Evolutionary conservation across 148 eudicot species (phyloP).

Genomic region (Nyssa sinensis): DNA sequence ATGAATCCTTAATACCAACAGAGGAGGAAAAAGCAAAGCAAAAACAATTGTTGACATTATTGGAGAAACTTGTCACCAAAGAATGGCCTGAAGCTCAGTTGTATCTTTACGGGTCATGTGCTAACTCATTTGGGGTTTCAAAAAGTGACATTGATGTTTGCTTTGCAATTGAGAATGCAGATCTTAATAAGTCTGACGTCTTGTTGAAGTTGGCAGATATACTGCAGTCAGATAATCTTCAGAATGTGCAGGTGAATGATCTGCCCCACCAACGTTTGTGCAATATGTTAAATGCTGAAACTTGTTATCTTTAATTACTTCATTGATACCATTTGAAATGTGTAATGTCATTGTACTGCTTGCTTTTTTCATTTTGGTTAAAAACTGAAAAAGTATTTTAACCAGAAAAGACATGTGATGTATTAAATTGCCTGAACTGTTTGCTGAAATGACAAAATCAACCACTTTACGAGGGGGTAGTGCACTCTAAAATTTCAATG

Average conservation of each 20-base stretch:
- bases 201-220: slow-evolving; percentile 82
- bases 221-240: slow-evolving; percentile 66
- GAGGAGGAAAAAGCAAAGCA: slow-evolving; percentile 88
- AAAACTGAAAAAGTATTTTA: not conserved
- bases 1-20: slow-evolving; percentile 68
- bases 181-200: slow-evolving; percentile 66
- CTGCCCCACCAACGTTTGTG: not conserved
- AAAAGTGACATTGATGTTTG: slow-evolving; percentile 97
- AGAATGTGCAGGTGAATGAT: slow-evolving; percentile 76
- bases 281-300: not conserved
- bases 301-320: not conserved
- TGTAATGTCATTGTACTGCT: not conserved
- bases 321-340: not conserved
- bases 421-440: not conserved
- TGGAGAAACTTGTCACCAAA: slow-evolving; percentile 72
- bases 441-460: not conserved
- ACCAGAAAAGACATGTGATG: too few relatives aligned
- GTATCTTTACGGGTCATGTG: slow-evolving; percentile 88
- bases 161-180: slow-evolving; percentile 57
- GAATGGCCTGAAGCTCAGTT: slow-evolving; percentile 90
- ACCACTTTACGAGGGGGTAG: not conserved
- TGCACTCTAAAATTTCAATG: not conserved
- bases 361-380: not conserved
- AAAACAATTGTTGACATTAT: slow-evolving; percentile 53
- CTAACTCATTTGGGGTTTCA: slow-evolving; percentile 87